Percentiles rank a stretch among this genome's conserved stretches.
These are phyloP conservation scores for Lagerstroemia speciosa DNA, from an alignment of 345 rosid species.

Conservation along the genomic window DNA sequence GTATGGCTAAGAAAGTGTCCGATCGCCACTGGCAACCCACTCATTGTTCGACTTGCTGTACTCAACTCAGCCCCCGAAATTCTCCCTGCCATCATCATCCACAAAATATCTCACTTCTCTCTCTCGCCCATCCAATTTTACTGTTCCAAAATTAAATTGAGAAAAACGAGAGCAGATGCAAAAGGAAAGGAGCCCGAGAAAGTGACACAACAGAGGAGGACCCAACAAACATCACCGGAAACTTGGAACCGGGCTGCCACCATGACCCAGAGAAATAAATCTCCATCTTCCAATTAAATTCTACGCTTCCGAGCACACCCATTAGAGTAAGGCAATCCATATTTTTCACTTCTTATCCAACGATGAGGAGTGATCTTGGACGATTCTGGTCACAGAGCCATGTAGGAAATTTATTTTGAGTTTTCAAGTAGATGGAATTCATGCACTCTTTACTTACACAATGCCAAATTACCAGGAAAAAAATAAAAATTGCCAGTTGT, in stretches of 20 bases:
- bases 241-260: too few species aligned
- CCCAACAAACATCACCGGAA: background rate
- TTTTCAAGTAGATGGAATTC: background rate
- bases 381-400: too few species aligned
- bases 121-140: background rate
- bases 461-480: background rate
- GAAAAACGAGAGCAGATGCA: too few species aligned
- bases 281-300: too few species aligned
- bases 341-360: too few species aligned
- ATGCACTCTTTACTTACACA: background rate
- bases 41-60: background rate
- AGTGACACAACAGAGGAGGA: background rate
- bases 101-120: background rate
- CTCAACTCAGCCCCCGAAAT: too few species aligned
- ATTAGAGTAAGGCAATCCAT: too few species aligned
- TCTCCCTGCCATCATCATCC: too few species aligned
- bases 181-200: background rate
- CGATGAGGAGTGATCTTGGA: too few species aligned
- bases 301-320: too few species aligned
- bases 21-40: background rate
- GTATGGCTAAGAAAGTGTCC: background rate
- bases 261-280: too few species aligned
- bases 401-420: too few species aligned
- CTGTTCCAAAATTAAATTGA: background rate
- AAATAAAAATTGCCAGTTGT: background rate